A percentile compares a stretch with the other conserved stretches of the same genome.
Conservation (phyloP, 1,139 yeast species). For the Komagataea norvegica region DNA sequence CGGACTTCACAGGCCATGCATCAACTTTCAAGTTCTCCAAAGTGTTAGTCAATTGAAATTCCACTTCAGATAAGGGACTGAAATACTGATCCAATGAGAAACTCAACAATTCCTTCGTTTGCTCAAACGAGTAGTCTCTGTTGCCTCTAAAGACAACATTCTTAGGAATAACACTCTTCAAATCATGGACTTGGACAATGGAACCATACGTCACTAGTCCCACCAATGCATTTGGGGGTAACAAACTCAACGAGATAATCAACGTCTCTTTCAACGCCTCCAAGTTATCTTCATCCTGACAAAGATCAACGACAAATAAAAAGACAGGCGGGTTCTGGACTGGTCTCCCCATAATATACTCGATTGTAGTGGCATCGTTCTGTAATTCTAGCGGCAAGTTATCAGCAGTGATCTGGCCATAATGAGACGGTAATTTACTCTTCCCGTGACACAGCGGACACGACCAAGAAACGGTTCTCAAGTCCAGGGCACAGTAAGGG, state of each 20-base stretch:
- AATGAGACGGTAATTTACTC: slow-evolving; percentile 86
- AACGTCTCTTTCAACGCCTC: slow-evolving; percentile 85
- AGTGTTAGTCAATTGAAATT: slow-evolving; percentile 76
- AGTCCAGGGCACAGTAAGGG: slow-evolving; percentile 83
- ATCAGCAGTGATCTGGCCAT: slow-evolving; percentile 77
- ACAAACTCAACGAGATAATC: slow-evolving; percentile 70
- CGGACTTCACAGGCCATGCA: slow-evolving; percentile 89
- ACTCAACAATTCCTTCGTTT: slow-evolving; percentile 64
- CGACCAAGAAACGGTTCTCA: slow-evolving; percentile 78
- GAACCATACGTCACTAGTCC: slow-evolving; percentile 94
- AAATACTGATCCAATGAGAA: slow-evolving; percentile 53
- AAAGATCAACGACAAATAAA: slow-evolving; percentile 83
- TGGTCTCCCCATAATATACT: slow-evolving; percentile 84
- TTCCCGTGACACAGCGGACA: slow-evolving; percentile 85
- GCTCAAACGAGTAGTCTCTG: slow-evolving; percentile 76
- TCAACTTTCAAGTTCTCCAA: slow-evolving; percentile 78
- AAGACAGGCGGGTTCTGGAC: slow-evolving; percentile 92
- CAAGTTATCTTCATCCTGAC: slow-evolving; percentile 92
- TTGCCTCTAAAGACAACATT: slow-evolving; percentile 91
- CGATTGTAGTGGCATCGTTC: slow-evolving; percentile 78
- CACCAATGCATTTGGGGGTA: slow-evolving; percentile 91
- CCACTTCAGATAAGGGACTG: slow-evolving; percentile 81
- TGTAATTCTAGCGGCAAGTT: slow-evolving; percentile 85
- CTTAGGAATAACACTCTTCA: slow-evolving; percentile 71
- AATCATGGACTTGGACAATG: slow-evolving; percentile 90